Evolutionary conservation across 805 yeast genomes (phyloP), one percentile per base, ranked within the genome.

Genomic region (Millerozyma miso): DNA sequence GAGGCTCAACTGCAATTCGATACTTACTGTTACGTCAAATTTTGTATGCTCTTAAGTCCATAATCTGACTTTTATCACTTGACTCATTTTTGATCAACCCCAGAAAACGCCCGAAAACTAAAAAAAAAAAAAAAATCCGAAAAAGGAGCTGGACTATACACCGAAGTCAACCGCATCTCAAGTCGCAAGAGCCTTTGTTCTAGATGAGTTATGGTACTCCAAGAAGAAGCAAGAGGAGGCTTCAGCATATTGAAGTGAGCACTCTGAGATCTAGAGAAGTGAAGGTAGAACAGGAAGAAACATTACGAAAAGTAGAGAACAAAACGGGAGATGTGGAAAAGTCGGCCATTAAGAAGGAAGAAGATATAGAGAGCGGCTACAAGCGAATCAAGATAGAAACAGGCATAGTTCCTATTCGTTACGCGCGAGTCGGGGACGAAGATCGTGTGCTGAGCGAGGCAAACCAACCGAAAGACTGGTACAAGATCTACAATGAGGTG

Each of bases 401-500:
- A 23, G 29, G 29, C 6, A 23, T 23, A 19, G 43, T 47, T 2
- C 48, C 44, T 33, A 33, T 42, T 15, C 39, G 37, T 19, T 31
- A 41, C 8, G 13, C 16, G 3, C 4, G 33, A 39, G 12, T 15
- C 16, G 5, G 26, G 26, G 15, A 18, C 14, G 31, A 19, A 32
- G 35, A 32, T 8, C 29, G 33, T 16, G 17, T 17, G 14, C 41
- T 17, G 12, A 18, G 33, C n/a, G 14, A 10, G 6, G 29, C 10
- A 23, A 41, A 38, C 14, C 46, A 47, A 15, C 70, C 85, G 0
- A 54, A 56, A 38, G 73, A 76, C 49, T 85, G 85, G 68, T 60
- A 65, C 45, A 67, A 71, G 2, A 75, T 83, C 36, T 85, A 83
- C 53, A 67, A 79, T 39, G 77, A 71, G 45, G 69, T 89, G 29